Evolutionary conservation across 2,329 filamentous ascomycete species (phyloP).

Genomic region (Berkeleyomyces basicola): DNA sequence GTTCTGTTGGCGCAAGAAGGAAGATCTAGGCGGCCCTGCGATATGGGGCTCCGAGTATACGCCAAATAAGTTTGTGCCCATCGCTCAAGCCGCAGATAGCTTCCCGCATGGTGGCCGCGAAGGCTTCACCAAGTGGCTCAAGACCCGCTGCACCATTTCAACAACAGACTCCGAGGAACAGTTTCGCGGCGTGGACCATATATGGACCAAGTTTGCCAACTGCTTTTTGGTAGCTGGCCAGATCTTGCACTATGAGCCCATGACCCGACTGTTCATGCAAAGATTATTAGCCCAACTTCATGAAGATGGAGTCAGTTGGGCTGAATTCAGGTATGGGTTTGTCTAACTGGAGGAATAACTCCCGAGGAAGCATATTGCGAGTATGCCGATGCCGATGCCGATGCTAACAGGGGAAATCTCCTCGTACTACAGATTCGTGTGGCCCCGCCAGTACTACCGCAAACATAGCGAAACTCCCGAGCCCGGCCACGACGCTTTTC

Average conservation of each 20-base stretch:
- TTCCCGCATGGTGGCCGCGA: conserved; percentile 57
- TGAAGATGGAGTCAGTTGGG: conserved; percentile 72
- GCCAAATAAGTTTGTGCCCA: conserved; percentile 38
- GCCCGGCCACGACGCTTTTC: conserved; percentile 49
- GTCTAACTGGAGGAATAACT: not conserved
- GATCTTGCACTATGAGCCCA: conserved; percentile 77
- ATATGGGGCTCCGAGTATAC: conserved; percentile 53
- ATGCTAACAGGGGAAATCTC: not conserved
- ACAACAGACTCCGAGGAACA: conserved; percentile 58
- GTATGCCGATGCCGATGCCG: no score
- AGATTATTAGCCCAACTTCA: conserved; percentile 53
- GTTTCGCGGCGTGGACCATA: conserved; percentile 65
- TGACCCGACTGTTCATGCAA: conserved; percentile 61
- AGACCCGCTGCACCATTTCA: conserved; percentile 53
- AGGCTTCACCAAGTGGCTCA: conserved; percentile 66
- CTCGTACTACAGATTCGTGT: conserved; percentile 39
- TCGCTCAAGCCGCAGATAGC: conserved; percentile 47
- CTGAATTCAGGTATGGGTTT: conserved; percentile 46
- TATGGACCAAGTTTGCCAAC: conserved; percentile 67
- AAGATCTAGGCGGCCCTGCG: conserved; percentile 18
- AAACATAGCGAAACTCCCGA: conserved; percentile 50
- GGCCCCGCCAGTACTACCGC: conserved; percentile 52
- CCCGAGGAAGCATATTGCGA: not conserved
- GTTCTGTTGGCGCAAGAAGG: conserved; percentile 41
- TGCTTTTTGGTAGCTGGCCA: conserved; percentile 59